Base-by-base conservation (phyloP, 805 yeast genomes). In the Ogataea corticis region DNA sequence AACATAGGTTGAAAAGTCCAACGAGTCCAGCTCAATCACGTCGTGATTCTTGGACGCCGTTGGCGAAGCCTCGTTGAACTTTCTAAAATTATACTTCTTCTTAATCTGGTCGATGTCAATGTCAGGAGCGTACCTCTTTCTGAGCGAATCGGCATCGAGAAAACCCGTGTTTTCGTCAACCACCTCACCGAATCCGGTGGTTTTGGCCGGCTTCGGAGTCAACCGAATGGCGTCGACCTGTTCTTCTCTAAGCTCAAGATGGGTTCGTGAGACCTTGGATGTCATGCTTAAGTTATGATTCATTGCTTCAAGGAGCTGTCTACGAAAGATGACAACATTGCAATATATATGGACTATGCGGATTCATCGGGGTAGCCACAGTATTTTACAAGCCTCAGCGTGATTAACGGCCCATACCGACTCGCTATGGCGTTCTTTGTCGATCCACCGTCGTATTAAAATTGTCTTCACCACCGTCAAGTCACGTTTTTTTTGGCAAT, bases 1-100 rank as follows among this genome's bases (percentile, higher is more conserved):
- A 16, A 57, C 49, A 49, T 54, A 73, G 18, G 58, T 54, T 1
- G 68, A 50, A 15, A 73, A 57, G 42, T 73, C 77, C 38, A 73
- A 57, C 2, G 68, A 59, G 33, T 60, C 66, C 41, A 67, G 54
- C 34, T 66, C 58, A 34, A 69, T 53, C 10, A 54, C 52, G n/a
- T 62, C 55, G 23, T 40, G 16, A 14, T 17, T 33, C 5, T 40
- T 30, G 16, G 44, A 33, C 3, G 11, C 17, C 6, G 61, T 46
- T 17, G 46, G 49, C 28, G 53, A 46, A 23, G 63, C 59, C 42
- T 63, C 58, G 13, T 42, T 18, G 42, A 66, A 66, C 2, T 62
- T 61, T 34, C 68, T 50, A 17, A 66, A 45, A 31, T 65, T 61
- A 49, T 63, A 59, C 42, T 59, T 55, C 17, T 48, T 33, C 41